A percentile compares a stretch with the other conserved stretches of the same genome.
These are phyloP conservation scores for Grosmannia penicillata DNA, from an alignment of 2,329 filamentous ascomycete genomes.

Conservation along the genomic window DNA sequence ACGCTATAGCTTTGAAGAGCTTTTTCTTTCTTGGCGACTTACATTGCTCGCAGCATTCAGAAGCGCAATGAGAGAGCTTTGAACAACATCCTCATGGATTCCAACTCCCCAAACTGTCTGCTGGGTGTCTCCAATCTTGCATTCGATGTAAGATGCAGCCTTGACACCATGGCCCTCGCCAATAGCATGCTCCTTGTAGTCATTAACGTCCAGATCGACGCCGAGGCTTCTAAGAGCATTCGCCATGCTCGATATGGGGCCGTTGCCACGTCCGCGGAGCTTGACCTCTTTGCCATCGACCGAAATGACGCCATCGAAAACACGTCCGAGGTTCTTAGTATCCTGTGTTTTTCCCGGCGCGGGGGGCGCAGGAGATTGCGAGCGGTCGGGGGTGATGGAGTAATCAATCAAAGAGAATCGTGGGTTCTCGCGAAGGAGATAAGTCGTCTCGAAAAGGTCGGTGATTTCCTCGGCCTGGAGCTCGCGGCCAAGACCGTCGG, in stretches of 20 bases:
- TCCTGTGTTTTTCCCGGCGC: slow-evolving; percentile 55
- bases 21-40: no score
- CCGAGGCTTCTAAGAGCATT: slow-evolving; percentile 63
- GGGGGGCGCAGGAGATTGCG: slow-evolving; percentile 55
- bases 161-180: slow-evolving; percentile 69
- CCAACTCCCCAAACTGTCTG: slow-evolving; percentile 81
- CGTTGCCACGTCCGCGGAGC: slow-evolving; percentile 71
- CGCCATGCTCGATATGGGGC: slow-evolving; percentile 78
- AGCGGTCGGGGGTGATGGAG: slow-evolving; percentile 74
- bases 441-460: slow-evolving; percentile 74
- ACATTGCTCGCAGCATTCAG: slow-evolving; percentile 77
- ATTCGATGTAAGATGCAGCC: slow-evolving; percentile 93
- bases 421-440: slow-evolving; percentile 71
- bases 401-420: slow-evolving; percentile 84
- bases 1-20: no score
- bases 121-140: slow-evolving; percentile 45
- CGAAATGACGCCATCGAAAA: slow-evolving; percentile 73
- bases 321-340: slow-evolving; percentile 62
- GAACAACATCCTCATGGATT: slow-evolving; percentile 83
- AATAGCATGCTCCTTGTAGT: slow-evolving; percentile 95
- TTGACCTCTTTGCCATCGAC: slow-evolving; percentile 69
- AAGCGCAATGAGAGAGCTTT: slow-evolving; percentile 75
- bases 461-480: slow-evolving; percentile 74
- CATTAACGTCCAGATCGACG: slow-evolving; percentile 76
- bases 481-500: slow-evolving; percentile 72